phyloP scores from a whole-genome alignment of 2,329 filamentous ascomycete genomes.

The Trichoderma lentiforme region DNA sequence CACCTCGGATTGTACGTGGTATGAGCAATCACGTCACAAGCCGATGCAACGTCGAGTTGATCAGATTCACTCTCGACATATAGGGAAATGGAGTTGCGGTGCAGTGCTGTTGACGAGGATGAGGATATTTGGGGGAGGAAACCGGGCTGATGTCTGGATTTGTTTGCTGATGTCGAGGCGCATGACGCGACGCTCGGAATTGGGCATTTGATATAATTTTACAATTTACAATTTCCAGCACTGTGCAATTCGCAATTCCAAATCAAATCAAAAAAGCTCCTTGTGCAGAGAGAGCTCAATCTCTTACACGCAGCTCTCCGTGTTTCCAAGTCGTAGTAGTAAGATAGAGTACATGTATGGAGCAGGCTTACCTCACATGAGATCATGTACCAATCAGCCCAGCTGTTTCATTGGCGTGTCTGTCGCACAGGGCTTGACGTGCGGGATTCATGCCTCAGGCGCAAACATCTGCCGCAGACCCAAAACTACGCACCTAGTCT shows the following conservation, averaged over 20 bases:
- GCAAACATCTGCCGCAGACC: slow-evolving; percentile 20
- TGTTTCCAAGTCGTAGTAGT: not conserved
- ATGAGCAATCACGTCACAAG: slow-evolving; percentile 16
- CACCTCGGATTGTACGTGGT: slow-evolving; percentile 10
- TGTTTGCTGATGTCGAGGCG: not conserved
- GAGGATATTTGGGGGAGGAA: not conserved
- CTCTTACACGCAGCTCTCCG: not conserved
- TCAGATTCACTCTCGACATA: not conserved
- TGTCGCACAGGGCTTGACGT: not conserved
- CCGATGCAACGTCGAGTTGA: not conserved
- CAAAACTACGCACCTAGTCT: slow-evolving; percentile 29
- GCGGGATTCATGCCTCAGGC: slow-evolving; percentile 32
- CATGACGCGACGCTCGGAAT: not conserved
- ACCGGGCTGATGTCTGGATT: not conserved
- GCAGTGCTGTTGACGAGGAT: not conserved
- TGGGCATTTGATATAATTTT: not conserved
- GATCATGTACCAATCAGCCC: not conserved
- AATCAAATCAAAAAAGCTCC: not conserved
- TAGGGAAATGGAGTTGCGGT: not conserved
- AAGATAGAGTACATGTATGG: not conserved
- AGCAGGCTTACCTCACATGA: not conserved
- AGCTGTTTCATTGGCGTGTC: not conserved
- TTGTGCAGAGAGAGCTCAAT: not conserved
- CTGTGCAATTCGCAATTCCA: not conserved
- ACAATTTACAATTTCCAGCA: not conserved